phyloP scores from a whole-genome alignment of 768 basidiomycete genomes.

The Pleurotus ostreatus region DNA sequence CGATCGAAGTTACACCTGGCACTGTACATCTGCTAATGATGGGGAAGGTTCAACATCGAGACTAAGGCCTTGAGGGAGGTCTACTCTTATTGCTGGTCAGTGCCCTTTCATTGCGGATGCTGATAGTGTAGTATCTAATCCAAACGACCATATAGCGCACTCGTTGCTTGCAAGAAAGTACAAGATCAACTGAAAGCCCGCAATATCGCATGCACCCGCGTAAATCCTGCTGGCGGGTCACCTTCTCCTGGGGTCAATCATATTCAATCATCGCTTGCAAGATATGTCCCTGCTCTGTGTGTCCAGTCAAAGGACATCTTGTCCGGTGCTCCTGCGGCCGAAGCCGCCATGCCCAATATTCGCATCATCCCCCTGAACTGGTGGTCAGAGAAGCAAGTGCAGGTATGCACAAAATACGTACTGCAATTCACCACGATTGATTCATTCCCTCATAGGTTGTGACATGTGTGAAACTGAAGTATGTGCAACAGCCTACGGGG shows the following conservation, averaged over 20 bases:
- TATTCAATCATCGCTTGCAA: slow-evolving; percentile 69
- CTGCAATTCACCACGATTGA: slow-evolving; percentile 5
- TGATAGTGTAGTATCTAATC: neutral
- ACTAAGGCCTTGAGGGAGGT: slow-evolving; percentile 72
- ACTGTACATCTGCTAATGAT: neutral
- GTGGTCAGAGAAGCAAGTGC: slow-evolving; percentile 82
- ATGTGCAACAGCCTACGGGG: slow-evolving; percentile 82
- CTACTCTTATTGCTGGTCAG: slow-evolving; percentile 84
- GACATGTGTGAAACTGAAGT: slow-evolving; percentile 87
- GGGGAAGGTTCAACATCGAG: slow-evolving; percentile 58
- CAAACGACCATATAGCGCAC: slow-evolving; percentile 51
- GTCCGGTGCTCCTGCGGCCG: slow-evolving; percentile 79
- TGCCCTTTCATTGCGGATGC: slow-evolving; percentile 1
- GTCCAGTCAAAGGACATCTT: slow-evolving; percentile 81
- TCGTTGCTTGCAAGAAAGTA: slow-evolving; percentile 86
- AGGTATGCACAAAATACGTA: slow-evolving; percentile 25
- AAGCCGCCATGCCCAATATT: slow-evolving; percentile 91
- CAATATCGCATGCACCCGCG: slow-evolving; percentile 71
- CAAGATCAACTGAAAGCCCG: slow-evolving; percentile 84
- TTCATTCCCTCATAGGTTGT: slow-evolving; percentile 49
- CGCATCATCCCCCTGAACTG: slow-evolving; percentile 85
- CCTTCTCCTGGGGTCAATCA: slow-evolving; percentile 44
- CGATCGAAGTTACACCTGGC: neutral
- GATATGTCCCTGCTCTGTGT: slow-evolving; percentile 78
- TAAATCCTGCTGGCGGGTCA: slow-evolving; percentile 51